Percentiles rank a stretch among this genome's conserved stretches.
Conservation (phyloP, 75 land plant genomes). For the Pinus taeda region DNA sequence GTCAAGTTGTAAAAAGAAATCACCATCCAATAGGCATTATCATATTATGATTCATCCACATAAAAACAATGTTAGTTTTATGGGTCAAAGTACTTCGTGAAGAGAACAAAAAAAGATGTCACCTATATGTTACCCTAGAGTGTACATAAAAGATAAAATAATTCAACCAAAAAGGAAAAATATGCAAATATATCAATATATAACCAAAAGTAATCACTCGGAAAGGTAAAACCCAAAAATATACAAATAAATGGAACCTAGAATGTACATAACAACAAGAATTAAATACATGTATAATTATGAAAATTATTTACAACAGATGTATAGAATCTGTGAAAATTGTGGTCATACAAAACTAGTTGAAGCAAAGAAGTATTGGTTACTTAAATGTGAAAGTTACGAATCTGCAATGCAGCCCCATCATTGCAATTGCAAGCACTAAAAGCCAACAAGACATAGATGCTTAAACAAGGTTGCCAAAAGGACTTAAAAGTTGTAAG, state of each 20-base stretch:
- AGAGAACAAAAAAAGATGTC: background rate
- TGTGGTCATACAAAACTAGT: no score
- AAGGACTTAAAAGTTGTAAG: no score
- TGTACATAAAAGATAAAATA: background rate
- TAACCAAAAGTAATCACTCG: background rate
- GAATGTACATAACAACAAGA: no score
- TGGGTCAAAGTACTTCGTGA: background rate
- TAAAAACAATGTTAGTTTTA: background rate
- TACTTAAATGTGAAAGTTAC: no score
- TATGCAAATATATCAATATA: background rate
- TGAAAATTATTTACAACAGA: background rate
- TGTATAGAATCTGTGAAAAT: background rate
- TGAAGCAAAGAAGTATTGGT: no score
- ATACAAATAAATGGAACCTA: no score
- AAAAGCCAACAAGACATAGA: no score
- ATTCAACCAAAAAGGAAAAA: background rate
- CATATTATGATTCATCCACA: background rate
- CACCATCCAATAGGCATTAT: background rate
- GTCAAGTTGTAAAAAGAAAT: background rate
- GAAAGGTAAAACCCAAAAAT: background rate
- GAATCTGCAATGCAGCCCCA: no score
- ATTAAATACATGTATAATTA: background rate
- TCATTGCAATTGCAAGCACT: no score
- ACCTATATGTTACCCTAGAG: background rate
- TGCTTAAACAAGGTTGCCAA: no score